A percentile compares a stretch with the other conserved stretches of the same genome.
phyloP scores from a whole-genome alignment of 2,329 filamentous ascomycete genomes.

The Pseudogymnoascus sp. region DNA sequence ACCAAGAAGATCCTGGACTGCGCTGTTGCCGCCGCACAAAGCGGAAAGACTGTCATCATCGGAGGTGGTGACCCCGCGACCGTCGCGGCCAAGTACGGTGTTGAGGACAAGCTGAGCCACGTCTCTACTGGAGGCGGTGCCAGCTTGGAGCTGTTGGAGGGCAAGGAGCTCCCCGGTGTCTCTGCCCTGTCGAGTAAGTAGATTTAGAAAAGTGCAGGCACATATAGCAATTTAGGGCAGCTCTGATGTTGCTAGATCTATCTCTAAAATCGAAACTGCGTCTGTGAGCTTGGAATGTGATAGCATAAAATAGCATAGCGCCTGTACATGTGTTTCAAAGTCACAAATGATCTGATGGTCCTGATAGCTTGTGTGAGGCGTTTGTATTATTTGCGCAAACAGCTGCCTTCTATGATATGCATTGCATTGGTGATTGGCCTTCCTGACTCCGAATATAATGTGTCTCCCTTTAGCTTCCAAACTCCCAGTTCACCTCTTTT shows the following conservation, averaged over 20 bases:
- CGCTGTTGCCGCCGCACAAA: slow-evolving; percentile 71
- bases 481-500: slow-evolving; percentile 47
- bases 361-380: neutral
- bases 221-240: slow-evolving; percentile 3
- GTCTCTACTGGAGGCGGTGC: slow-evolving; percentile 96
- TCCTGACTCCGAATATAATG: slow-evolving; percentile 9
- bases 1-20: slow-evolving; percentile 91
- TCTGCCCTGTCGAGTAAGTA: slow-evolving; percentile 77
- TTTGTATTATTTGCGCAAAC: slow-evolving; percentile 9
- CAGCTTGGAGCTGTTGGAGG: slow-evolving; percentile 91
- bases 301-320: neutral
- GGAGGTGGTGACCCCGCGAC: slow-evolving; percentile 97
- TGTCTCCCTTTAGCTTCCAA: slow-evolving; percentile 19
- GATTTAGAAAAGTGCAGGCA: slow-evolving; percentile 23
- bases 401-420: slow-evolving; percentile 9
- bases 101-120: slow-evolving; percentile 95
- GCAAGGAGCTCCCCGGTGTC: slow-evolving; percentile 95
- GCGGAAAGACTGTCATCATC: slow-evolving; percentile 94
- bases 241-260: slow-evolving; percentile 10
- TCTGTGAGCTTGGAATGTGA: neutral
- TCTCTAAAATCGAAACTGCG: neutral
- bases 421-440: slow-evolving; percentile 7
- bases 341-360: neutral
- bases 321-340: neutral
- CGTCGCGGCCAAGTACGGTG: slow-evolving; percentile 93